Percentiles rank a stretch among this genome's conserved stretches.
Conservation (phyloP, 2,329 filamentous ascomycete species). For the Arthroderma sp. region DNA sequence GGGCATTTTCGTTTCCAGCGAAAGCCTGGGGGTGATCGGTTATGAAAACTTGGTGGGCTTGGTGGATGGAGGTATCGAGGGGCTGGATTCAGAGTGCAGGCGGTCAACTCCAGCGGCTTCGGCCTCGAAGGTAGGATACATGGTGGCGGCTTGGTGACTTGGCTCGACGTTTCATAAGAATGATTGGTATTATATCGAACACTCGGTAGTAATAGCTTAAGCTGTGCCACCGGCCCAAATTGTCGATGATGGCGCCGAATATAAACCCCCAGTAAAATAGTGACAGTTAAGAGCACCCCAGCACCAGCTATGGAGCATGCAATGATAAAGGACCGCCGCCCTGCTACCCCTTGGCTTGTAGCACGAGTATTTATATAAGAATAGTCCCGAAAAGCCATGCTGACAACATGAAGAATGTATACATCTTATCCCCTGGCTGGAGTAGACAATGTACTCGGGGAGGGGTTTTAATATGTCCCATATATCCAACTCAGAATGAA, state of each 20-base stretch:
- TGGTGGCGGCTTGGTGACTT: neutral
- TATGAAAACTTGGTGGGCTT: neutral
- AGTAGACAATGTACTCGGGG: neutral
- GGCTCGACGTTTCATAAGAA: neutral
- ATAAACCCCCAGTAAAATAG: neutral
- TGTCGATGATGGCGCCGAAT: neutral
- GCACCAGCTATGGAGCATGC: neutral
- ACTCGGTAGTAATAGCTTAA: neutral
- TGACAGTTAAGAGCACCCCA: neutral
- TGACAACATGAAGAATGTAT: neutral
- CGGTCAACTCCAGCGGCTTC: neutral
- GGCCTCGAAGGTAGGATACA: neutral
- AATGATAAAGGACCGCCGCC: neutral
- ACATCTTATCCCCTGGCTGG: neutral
- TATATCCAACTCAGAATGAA: neutral
- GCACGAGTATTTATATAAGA: neutral
- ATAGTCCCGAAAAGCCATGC: neutral
- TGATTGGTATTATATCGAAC: neutral
- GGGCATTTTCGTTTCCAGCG: constrained; percentile 1
- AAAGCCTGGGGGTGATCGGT: neutral
- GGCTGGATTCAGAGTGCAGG: neutral
- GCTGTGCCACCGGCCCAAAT: neutral
- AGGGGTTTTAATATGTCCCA: neutral
- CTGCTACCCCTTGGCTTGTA: neutral
- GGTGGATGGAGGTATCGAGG: neutral